Evolutionary conservation across 2,329 filamentous ascomycete genomes (phyloP), one percentile per base, ranked within the genome.

Genomic region (Ramularia collo-cygni): DNA sequence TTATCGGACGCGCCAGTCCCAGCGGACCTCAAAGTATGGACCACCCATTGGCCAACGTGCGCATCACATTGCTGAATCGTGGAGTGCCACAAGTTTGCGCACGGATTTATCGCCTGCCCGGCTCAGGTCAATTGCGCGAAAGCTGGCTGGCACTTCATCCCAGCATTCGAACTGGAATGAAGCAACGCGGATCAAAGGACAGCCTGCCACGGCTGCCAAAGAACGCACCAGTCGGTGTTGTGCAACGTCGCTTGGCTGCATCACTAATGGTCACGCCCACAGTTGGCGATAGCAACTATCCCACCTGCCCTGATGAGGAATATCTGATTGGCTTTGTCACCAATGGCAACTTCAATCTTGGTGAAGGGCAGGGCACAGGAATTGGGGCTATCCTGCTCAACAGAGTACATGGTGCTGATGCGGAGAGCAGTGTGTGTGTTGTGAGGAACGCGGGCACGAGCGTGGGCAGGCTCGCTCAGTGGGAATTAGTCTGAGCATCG

Each of bases 291-390:
- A 47, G 50, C 0, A 59, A 64, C 0, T 77, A 85, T 51, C 81
- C 82, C 1, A 57, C 79, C 0, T 78, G 88, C n/a, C 90, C 90
- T 0, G 70, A 72, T 8, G 79, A 79, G 46, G 70, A 75, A 15
- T 85, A 95, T 59, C 70, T 96, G 9, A 76, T 96, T 36, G 92
- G 92, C 0, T 98, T 94, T 59, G 81, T 95, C 16, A 95, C 88
- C 2, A 83, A 83, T 1, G 92, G 90, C 0, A 82, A 85, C 36
- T 95, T 83, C 60, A 88, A 83, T 54, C 73, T 96, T 2, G 76
- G 77, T 2, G 77, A 83, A 48, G 92, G 90, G 0, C 76, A 74
- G 50, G 85, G 83, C 1, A 79, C 79, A 12, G 90, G 81, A 0
- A 71, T 96, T 43, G 92, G 84, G 0, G 81, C 76, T 35, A 58